Percentiles rank a stretch among this genome's conserved stretches.
Evolutionary conservation across 2,329 filamentous ascomycete species (phyloP).

Genomic region (Aspergillus brunneoviolaceus): DNA sequence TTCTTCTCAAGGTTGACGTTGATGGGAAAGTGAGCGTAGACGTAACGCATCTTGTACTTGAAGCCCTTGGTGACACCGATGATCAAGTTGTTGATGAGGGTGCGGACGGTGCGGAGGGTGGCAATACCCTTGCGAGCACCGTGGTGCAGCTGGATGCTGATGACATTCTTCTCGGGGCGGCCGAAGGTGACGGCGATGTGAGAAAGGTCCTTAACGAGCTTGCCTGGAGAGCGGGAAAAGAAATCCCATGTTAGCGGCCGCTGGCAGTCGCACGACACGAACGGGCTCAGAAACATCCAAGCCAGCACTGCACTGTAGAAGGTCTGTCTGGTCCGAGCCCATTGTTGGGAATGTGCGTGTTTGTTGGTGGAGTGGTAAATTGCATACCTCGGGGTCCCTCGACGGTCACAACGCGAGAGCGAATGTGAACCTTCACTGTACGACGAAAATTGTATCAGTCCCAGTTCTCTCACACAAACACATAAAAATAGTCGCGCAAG

Average conservation of each 20-base stretch:
- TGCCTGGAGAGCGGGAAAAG: conserved; percentile 57
- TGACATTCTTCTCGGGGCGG: conserved; percentile 76
- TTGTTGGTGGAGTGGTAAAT: conserved; percentile 1
- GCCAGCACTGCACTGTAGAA: background rate
- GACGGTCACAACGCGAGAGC: conserved; percentile 93
- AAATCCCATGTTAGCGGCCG: conserved; percentile 13
- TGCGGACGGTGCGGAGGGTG: conserved; percentile 95
- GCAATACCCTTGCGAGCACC: conserved; percentile 97
- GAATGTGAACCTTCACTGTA: conserved; percentile 96
- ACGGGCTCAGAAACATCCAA: background rate
- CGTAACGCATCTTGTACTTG: conserved; percentile 99
- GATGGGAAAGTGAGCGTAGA: conserved; percentile 99
- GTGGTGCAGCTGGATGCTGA: conserved; percentile 99
- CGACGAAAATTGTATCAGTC: conserved; percentile 30
- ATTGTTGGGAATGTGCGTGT: background rate
- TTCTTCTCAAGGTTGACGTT: conserved; percentile 99
- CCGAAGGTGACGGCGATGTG: conserved; percentile 97
- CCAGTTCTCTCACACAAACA: conserved; percentile 10
- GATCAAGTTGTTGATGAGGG: conserved; percentile 98
- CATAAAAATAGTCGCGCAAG: conserved; percentile 1
- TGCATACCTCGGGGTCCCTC: conserved; percentile 86
- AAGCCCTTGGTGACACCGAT: conserved; percentile 97
- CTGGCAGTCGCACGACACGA: conserved; percentile 15
- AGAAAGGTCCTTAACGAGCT: conserved; percentile 94
- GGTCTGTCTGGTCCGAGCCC: background rate